Evolutionary conservation across 2,329 filamentous ascomycete species (phyloP).

Genomic region (Plenodomus biglobosus): DNA sequence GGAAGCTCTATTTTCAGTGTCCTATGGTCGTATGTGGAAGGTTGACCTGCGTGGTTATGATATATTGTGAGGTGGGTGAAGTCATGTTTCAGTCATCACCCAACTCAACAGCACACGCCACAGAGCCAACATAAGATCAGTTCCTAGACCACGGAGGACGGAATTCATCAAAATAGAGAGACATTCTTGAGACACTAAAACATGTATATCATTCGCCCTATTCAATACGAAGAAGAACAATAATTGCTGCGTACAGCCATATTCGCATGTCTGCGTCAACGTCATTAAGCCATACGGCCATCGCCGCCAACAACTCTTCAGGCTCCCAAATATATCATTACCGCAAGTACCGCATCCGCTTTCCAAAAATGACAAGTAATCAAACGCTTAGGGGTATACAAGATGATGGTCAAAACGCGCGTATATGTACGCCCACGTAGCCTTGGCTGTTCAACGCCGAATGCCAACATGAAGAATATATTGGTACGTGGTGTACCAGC

Average conservation of each 20-base stretch:
- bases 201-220: not conserved
- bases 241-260: constrained; percentile 8
- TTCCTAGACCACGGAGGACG: too few species aligned
- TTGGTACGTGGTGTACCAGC: constrained; percentile 30
- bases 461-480: constrained; percentile 20
- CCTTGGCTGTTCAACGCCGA: constrained; percentile 14
- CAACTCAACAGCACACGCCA: too few species aligned
- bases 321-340: constrained; percentile 15
- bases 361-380: constrained; percentile 9
- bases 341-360: constrained; percentile 1
- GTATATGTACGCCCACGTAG: constrained; percentile 18
- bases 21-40: not conserved
- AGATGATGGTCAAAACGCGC: not conserved
- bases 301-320: not conserved
- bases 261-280: constrained; percentile 9
- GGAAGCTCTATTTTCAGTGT: not conserved
- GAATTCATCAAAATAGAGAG: too few species aligned
- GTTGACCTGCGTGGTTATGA: not conserved
- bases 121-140: too few species aligned
- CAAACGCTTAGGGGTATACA: not conserved
- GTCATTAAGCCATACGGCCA: constrained; percentile 8
- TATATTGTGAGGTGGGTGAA: too few species aligned
- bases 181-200: not conserved
- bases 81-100: too few species aligned
- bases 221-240: not conserved